Conservation (phyloP, 139 green algal species). For the Auxenochlorella protothecoides region DNA sequence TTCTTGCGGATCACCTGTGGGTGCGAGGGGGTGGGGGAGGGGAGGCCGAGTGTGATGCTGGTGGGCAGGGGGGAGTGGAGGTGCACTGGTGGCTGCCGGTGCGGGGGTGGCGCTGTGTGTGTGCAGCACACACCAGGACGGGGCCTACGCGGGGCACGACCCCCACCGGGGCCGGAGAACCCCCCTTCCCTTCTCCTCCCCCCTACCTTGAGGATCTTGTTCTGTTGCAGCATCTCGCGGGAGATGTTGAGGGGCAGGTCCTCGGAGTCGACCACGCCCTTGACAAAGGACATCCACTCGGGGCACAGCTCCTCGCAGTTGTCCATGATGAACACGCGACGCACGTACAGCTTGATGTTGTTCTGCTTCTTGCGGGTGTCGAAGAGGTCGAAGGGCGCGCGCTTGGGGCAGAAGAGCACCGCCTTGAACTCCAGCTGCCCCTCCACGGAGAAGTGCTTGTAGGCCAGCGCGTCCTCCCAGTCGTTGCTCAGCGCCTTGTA, state of each 20-base stretch:
- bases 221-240: constrained; percentile 99
- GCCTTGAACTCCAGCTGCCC: constrained; percentile 99
- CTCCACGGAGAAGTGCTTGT: constrained; percentile 98
- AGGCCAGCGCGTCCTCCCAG: constrained; percentile 94
- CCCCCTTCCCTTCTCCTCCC: too few relatives aligned
- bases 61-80: too few relatives aligned
- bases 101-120: too few relatives aligned
- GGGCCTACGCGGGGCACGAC: too few relatives aligned
- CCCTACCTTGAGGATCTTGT: constrained; percentile 98
- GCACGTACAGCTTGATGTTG: constrained; percentile 99
- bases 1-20: constrained; percentile 95
- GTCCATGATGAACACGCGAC: constrained; percentile 99
- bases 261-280: constrained; percentile 96
- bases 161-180: too few relatives aligned
- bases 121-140: too few relatives aligned
- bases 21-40: constrained; percentile 3
- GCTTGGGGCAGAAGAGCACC: constrained; percentile 82
- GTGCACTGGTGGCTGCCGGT: too few relatives aligned
- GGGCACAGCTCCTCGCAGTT: constrained; percentile 99
- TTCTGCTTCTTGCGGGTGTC: constrained; percentile 89
- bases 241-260: constrained; percentile 99
- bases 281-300: constrained; percentile 92
- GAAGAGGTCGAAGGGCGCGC: constrained; percentile 99
- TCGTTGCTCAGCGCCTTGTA: constrained; percentile 86
- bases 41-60: not conserved